These are phyloP conservation scores for Asterophora parasitica DNA, from an alignment of 768 basidiomycete species.

Conservation along the genomic window DNA sequence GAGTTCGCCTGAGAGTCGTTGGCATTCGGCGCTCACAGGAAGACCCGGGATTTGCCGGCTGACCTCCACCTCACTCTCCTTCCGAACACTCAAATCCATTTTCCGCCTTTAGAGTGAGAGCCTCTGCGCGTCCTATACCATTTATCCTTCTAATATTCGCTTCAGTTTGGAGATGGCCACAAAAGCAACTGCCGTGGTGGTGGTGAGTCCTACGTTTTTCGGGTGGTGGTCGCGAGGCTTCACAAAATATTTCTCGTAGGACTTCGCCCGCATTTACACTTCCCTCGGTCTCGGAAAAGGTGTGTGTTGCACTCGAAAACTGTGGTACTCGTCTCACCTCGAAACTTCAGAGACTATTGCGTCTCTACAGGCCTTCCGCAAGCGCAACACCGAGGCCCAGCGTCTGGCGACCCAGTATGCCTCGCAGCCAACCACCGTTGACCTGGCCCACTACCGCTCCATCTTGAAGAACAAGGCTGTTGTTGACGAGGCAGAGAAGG, in stretches of 20 bases:
- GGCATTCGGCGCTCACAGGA: constrained; percentile 34
- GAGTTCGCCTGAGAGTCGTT: no score
- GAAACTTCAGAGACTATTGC: constrained; percentile 73
- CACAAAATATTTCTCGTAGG: constrained; percentile 39
- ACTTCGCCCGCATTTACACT: constrained; percentile 79
- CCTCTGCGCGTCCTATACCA: constrained; percentile 12
- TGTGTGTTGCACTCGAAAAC: constrained; percentile 34
- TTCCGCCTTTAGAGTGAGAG: constrained; percentile 16
- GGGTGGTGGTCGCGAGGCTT: background rate
- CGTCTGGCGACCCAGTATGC: constrained; percentile 60
- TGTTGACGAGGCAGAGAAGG: constrained; percentile 89
- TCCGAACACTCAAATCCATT: constrained; percentile 20
- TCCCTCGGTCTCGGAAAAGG: constrained; percentile 85
- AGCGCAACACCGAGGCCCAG: constrained; percentile 87
- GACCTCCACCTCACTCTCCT: constrained; percentile 21
- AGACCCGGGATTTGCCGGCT: constrained; percentile 36
- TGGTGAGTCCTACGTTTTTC: constrained; percentile 36
- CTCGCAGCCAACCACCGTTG: constrained; percentile 75
- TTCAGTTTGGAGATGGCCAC: constrained; percentile 50
- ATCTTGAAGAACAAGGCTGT: constrained; percentile 89
- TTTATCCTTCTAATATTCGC: constrained; percentile 9
- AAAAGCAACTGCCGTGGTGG: constrained; percentile 66
- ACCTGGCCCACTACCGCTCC: constrained; percentile 88
- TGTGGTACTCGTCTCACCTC: background rate
- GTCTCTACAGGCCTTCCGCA: constrained; percentile 91